A percentile compares a stretch with the other conserved stretches of the same genome.
Evolutionary conservation across 116 monocot genomes (phyloP).

Genomic region (Zostera marina): DNA sequence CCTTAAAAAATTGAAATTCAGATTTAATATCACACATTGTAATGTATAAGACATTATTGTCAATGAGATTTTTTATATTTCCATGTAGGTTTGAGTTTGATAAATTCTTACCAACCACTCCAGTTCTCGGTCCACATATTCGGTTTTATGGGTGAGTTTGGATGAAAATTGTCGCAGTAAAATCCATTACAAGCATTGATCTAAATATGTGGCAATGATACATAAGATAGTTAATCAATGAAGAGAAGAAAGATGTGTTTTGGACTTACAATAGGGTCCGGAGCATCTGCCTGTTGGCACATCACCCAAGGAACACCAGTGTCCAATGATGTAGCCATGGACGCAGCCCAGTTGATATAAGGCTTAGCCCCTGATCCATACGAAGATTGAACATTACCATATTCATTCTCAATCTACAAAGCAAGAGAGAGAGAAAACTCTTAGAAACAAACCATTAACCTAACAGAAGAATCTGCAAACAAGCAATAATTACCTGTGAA

Average conservation of each 20-base stretch:
- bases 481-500: constrained; percentile 24
- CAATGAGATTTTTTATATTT: too few species aligned
- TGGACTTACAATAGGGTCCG: constrained; percentile 54
- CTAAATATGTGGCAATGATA: constrained; percentile 16
- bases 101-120: constrained; percentile 71
- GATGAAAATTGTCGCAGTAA: constrained; percentile 88
- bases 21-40: not conserved
- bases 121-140: constrained; percentile 95
- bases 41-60: too few species aligned
- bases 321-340: constrained; percentile 64
- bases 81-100: too few species aligned
- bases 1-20: constrained; percentile 22
- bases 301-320: constrained; percentile 95
- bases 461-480: not conserved
- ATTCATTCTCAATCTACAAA: constrained; percentile 88
- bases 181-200: constrained; percentile 96
- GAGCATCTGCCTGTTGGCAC: constrained; percentile 91
- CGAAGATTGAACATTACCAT: constrained; percentile 48
- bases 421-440: not conserved
- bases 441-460: constrained; percentile 3
- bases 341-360: constrained; percentile 71
- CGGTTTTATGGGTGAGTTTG: constrained; percentile 66
- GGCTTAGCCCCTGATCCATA: constrained; percentile 61
- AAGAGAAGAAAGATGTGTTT: not conserved
- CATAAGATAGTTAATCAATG: not conserved